Conservation (phyloP, 495 filamentous ascomycete genomes). For the Podospora australis region DNA sequence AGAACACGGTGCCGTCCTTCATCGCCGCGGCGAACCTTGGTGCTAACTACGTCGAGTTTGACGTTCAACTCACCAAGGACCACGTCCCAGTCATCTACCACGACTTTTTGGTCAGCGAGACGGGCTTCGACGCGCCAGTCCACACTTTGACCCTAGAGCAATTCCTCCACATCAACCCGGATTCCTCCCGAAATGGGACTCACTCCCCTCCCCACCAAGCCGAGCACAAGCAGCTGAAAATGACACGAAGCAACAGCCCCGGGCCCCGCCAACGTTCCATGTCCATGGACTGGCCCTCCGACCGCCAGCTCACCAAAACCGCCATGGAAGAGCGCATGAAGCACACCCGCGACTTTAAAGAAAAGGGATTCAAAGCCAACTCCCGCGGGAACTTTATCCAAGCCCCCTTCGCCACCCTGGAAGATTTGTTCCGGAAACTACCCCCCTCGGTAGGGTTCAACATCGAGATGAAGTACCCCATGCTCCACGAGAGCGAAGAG, state of each 20-base stretch:
- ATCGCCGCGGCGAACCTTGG: constrained; percentile 92
- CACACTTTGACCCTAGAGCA: constrained; percentile 92
- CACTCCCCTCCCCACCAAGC: constrained; percentile 5
- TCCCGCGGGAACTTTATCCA: constrained; percentile 90
- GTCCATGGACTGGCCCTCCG: constrained; percentile 35
- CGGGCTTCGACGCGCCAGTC: constrained; percentile 93
- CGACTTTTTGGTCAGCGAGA: constrained; percentile 97
- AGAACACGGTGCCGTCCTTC: constrained; percentile 93
- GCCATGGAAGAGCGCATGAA: constrained; percentile 89
- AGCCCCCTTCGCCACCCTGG: constrained; percentile 86
- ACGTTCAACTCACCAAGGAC: constrained; percentile 97
- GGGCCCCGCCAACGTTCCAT: constrained; percentile 39
- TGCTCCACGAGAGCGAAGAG: constrained; percentile 88
- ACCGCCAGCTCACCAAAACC: constrained; percentile 19
- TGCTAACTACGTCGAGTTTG: constrained; percentile 86
- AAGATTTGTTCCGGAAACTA: constrained; percentile 84
- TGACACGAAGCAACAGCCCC: constrained; percentile 27
- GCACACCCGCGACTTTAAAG: constrained; percentile 88
- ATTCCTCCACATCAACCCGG: constrained; percentile 78
- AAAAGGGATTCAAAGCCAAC: constrained; percentile 88
- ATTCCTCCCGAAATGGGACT: constrained; percentile 17
- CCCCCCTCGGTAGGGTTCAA: constrained; percentile 85
- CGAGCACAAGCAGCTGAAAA: constrained; percentile 23
- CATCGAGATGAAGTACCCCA: constrained; percentile 98
- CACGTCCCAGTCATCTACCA: constrained; percentile 99